Conservation (phyloP, 768 basidiomycete species). For the Pholiota microspora region DNA sequence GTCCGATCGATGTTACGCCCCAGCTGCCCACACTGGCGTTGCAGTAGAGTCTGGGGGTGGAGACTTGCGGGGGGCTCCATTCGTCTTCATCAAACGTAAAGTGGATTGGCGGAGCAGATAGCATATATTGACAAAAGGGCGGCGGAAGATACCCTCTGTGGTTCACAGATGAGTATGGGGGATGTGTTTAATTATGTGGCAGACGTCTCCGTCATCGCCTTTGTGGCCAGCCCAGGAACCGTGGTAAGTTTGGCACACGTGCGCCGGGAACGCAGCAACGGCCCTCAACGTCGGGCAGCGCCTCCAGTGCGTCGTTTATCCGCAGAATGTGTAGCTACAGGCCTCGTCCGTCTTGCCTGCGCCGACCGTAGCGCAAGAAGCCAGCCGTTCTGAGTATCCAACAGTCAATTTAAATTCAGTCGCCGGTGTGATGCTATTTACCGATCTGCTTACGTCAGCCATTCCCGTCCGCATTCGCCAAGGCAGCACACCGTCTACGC, state of each 20-base stretch:
- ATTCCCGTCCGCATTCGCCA: slow-evolving; percentile 9
- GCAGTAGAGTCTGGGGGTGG: slow-evolving; percentile 48
- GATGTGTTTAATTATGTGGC: slow-evolving; percentile 11
- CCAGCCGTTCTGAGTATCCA: slow-evolving; percentile 5
- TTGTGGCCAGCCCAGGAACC: background rate
- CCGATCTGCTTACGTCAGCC: slow-evolving; percentile 29
- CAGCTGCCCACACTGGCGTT: slow-evolving; percentile 75
- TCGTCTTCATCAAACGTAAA: slow-evolving; percentile 69
- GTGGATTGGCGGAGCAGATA: slow-evolving; percentile 58
- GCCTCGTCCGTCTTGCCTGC: slow-evolving; percentile 1
- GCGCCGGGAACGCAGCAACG: slow-evolving; percentile 1
- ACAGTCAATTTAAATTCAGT: slow-evolving; percentile 4
- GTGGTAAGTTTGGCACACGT: slow-evolving; percentile 11
- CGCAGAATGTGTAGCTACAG: background rate
- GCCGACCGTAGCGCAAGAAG: background rate
- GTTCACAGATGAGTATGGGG: slow-evolving; percentile 16
- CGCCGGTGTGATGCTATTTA: slow-evolving; percentile 6
- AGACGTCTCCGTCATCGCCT: slow-evolving; percentile 7
- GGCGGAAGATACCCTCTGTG: slow-evolving; percentile 16
- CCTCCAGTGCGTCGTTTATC: background rate
- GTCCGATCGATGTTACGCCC: slow-evolving; percentile 83
- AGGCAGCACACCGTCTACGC: slow-evolving; percentile 30
- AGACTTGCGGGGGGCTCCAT: slow-evolving; percentile 53
- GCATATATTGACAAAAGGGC: slow-evolving; percentile 41
- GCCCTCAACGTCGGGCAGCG: background rate